Evolutionary conservation across 306 rosid species (phyloP), one percentile per base, ranked within the genome.

Genomic region (Fragaria ananassa): DNA sequence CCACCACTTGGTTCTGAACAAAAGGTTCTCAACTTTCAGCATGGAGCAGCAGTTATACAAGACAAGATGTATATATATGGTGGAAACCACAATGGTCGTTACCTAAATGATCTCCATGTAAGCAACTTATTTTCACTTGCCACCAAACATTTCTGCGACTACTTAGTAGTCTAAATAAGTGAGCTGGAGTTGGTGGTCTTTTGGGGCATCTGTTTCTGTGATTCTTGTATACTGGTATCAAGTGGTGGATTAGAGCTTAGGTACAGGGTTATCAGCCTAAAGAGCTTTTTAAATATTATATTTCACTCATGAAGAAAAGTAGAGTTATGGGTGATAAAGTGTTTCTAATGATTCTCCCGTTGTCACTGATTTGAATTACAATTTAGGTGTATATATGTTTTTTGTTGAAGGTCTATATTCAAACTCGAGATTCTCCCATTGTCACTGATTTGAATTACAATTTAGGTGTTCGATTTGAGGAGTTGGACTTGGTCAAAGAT

Each of bases 31-130:
- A 14, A 47, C 39, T 70, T 86, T 79, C 87, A 93, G 98, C 98
- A 94, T 83, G 98, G 93, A 83, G 96, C 97, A 60, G 89, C 96
- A 74, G 87, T 84, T 49, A 77, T 90, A 75, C 98, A 86, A 88
- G 94, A 94, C 85, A 91, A 88, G 90, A 85, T 90, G 96, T 94
- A 91, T 81, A 88, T 94, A 81, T 82, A 87, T 87, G 98, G 98
- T 35, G 98, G 98, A 86, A 94, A 91, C 83, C 97, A 94, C 87
- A 94, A 94, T 81, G 98, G 98, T 44, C 98, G 98, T 77, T 91
- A 94, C 85, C 96, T 94, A 66, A 91, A 80, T 85, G 97, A 94
- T 84, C 88, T 94, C 70, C 90, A 87, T 63, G 98, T 93, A 83
- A 90, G 97, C 79, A 79, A 67, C 81, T 75, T 70, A 49, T 66